Evolutionary conservation across 78 protist species (phyloP).

Genomic region (Dictyostelium capitatum): DNA sequence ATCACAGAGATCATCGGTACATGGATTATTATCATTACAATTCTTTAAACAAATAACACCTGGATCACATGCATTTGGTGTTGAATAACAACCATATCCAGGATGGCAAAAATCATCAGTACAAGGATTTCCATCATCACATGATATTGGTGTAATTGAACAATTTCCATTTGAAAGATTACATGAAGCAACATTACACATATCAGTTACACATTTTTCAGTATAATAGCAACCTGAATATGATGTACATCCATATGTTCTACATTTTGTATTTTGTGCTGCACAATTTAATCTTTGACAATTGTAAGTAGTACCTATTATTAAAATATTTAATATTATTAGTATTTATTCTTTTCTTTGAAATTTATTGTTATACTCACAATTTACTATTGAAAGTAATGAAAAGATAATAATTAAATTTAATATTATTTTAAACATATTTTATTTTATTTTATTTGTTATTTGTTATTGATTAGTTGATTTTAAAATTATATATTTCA

Average conservation of each 20-base stretch:
- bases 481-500: no score
- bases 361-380: no score
- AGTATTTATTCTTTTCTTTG: no score
- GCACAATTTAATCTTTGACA: conserved; percentile 15
- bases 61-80: conserved; percentile 31
- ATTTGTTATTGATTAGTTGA: no score
- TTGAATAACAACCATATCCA: conserved; percentile 20
- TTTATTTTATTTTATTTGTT: no score
- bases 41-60: background rate
- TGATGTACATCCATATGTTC: background rate
- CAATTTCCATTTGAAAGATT: conserved; percentile 7
- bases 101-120: conserved; percentile 26
- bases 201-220: conserved; percentile 7
- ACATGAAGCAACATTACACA: background rate
- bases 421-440: no score
- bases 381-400: no score
- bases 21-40: conserved; percentile 16
- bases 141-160: background rate
- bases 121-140: conserved; percentile 19
- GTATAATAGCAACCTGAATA: background rate
- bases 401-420: no score
- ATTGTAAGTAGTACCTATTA: background rate
- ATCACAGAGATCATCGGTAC: conserved; percentile 25
- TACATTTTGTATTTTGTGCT: background rate
- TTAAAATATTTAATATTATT: no score